phyloP scores from a whole-genome alignment of 345 rosid genomes.

The Excoecaria agallocha region DNA sequence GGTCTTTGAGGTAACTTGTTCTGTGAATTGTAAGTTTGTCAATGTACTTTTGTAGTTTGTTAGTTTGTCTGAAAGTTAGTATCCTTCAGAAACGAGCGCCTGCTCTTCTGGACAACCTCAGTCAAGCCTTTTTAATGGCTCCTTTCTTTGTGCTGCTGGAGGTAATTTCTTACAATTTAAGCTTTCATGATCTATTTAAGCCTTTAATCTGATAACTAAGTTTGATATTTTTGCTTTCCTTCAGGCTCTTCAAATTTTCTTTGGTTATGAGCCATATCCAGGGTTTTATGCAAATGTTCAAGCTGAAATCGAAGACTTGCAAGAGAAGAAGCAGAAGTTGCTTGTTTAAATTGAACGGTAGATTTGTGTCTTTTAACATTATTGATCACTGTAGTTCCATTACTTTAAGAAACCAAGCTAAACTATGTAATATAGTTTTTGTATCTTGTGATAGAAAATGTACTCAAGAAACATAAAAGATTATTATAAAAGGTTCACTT shows the following conservation, averaged over 20 bases:
- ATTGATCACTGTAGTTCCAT: constrained; percentile 3
- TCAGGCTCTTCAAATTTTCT: constrained; percentile 48
- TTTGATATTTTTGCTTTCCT: constrained; percentile 12
- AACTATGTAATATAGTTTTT: neutral
- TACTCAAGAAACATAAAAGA: neutral
- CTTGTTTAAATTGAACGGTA: constrained; percentile 21
- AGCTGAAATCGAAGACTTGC: constrained; percentile 42
- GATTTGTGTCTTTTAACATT: neutral
- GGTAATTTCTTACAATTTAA: constrained; percentile 31
- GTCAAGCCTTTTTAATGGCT: constrained; percentile 63
- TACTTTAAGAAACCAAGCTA: neutral
- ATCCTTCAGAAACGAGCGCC: constrained; percentile 60
- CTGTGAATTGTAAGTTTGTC: neutral
- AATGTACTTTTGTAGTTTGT: neutral
- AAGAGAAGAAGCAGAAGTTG: constrained; percentile 45
- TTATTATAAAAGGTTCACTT: neutral
- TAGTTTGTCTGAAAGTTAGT: constrained; percentile 9
- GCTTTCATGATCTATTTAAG: neutral
- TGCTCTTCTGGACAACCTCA: constrained; percentile 54
- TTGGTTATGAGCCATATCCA: constrained; percentile 54
- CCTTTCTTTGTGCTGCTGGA: constrained; percentile 63
- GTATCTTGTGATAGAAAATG: neutral
- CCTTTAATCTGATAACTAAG: neutral
- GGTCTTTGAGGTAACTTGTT: constrained; percentile 49
- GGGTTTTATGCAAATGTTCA: constrained; percentile 48